Evolutionary conservation across 495 filamentous ascomycete species (phyloP).

Genomic region (Annulohypoxylon bovei): DNA sequence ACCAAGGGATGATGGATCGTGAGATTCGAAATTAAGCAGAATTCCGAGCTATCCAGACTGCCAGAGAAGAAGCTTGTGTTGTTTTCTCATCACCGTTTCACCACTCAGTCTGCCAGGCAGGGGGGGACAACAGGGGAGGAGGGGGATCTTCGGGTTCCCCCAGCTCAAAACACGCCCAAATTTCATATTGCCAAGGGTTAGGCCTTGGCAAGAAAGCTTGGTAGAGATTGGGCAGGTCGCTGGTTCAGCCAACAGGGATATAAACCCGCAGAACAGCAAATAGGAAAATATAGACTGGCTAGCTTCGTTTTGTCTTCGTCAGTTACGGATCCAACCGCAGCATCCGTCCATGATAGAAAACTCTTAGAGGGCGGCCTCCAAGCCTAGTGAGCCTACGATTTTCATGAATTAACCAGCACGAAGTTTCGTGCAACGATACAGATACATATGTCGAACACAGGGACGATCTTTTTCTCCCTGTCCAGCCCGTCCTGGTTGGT

Average conservation of each 20-base stretch:
- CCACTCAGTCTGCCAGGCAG: slow-evolving; percentile 4
- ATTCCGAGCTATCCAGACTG: not conserved
- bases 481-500: not conserved
- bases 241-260: slow-evolving; percentile 24
- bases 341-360: slow-evolving; percentile 2
- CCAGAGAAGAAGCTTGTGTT: not conserved
- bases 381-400: not conserved
- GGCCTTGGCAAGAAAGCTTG: slow-evolving; percentile 40
- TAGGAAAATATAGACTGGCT: slow-evolving; percentile 24
- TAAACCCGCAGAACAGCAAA: slow-evolving; percentile 2
- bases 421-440: not conserved
- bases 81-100: not conserved
- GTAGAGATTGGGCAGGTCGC: slow-evolving; percentile 29
- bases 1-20: not conserved
- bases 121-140: slow-evolving; percentile 12
- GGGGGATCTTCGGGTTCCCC: slow-evolving; percentile 28
- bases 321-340: slow-evolving; percentile 20
- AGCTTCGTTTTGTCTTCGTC: not conserved
- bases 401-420: not conserved
- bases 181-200: slow-evolving; percentile 33
- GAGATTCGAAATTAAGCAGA: not conserved
- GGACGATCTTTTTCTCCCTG: not conserved
- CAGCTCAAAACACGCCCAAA: slow-evolving; percentile 23
- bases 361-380: slow-evolving; percentile 15
- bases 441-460: not conserved